Conservation (phyloP, 2,329 filamentous ascomycete species). For the Pestalotiopsis sp. region DNA sequence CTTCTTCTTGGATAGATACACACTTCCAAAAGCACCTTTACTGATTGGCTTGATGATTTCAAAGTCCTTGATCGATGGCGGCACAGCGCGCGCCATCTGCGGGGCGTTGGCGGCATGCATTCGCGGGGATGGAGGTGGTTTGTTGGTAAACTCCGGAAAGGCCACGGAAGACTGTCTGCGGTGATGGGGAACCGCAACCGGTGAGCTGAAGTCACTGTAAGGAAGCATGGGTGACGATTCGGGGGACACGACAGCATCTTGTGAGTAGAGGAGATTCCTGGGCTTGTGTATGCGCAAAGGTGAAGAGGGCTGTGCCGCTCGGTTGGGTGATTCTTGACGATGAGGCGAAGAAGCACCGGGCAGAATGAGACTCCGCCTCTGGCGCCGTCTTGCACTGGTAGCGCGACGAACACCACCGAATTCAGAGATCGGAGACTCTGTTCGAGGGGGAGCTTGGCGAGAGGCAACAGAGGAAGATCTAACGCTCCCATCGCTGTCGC, state of each 20-base stretch:
- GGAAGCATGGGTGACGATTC: constrained; percentile 88
- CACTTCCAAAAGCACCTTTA: constrained; percentile 96
- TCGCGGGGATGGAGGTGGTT: constrained; percentile 80
- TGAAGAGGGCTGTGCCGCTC: constrained; percentile 75
- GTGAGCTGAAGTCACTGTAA: constrained; percentile 79
- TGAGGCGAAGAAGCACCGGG: constrained; percentile 77
- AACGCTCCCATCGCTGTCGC: constrained; percentile 86
- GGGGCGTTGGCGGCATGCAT: constrained; percentile 75
- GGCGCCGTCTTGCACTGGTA: constrained; percentile 78
- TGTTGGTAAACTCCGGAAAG: constrained; percentile 69
- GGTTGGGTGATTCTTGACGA: constrained; percentile 86
- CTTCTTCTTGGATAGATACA: constrained; percentile 98
- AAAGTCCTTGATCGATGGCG: constrained; percentile 98
- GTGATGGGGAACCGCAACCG: constrained; percentile 67
- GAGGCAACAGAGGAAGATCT: constrained; percentile 78
- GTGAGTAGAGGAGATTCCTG: constrained; percentile 59
- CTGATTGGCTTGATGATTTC: constrained; percentile 99
- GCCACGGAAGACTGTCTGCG: constrained; percentile 90
- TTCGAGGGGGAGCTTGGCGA: constrained; percentile 63
- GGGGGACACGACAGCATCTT: constrained; percentile 76
- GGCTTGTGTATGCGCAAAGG: constrained; percentile 86
- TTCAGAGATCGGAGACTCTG: constrained; percentile 90
- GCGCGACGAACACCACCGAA: constrained; percentile 75
- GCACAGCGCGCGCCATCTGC: constrained; percentile 83
- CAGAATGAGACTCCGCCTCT: constrained; percentile 84